These are phyloP conservation scores for Chenopodium formosanum DNA, from an alignment of 148 eudicot species.

Conservation along the genomic window DNA sequence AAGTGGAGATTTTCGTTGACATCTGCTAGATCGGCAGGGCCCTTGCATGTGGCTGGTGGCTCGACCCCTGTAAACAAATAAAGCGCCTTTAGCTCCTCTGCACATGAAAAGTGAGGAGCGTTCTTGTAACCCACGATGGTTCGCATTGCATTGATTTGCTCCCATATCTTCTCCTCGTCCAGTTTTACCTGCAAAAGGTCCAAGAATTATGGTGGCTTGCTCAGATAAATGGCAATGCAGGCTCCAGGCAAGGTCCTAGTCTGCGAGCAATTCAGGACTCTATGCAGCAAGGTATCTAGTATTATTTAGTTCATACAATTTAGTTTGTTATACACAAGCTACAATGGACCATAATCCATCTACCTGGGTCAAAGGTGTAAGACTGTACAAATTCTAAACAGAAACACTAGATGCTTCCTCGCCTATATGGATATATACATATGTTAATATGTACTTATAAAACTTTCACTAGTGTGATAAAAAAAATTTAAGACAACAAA, in stretches of 20 bases:
- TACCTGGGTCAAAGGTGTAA: not conserved
- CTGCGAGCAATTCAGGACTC: not conserved
- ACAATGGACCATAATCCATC: not conserved
- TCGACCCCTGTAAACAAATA: slow-evolving; percentile 79
- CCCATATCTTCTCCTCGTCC: slow-evolving; percentile 53
- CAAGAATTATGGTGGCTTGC: not conserved
- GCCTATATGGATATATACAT: no score
- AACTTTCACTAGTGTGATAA: no score
- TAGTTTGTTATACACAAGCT: not conserved
- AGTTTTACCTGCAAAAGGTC: slow-evolving; percentile 31
- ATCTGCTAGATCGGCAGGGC: slow-evolving; percentile 37
- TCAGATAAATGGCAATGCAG: not conserved
- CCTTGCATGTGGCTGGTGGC: slow-evolving; percentile 45
- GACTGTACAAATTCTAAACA: not conserved
- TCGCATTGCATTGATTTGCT: slow-evolving; percentile 52
- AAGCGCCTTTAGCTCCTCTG: slow-evolving; percentile 67
- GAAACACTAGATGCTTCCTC: not conserved
- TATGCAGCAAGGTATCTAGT: not conserved
- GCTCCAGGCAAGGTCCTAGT: not conserved
- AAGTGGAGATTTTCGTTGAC: slow-evolving; percentile 48
- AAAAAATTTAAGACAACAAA: no score
- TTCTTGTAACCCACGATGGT: slow-evolving; percentile 63
- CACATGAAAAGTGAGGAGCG: slow-evolving; percentile 29
- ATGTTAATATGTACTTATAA: no score
- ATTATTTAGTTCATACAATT: not conserved